Conservation (phyloP, 495 filamentous ascomycete species). For the Daldinia vernicosa region DNA sequence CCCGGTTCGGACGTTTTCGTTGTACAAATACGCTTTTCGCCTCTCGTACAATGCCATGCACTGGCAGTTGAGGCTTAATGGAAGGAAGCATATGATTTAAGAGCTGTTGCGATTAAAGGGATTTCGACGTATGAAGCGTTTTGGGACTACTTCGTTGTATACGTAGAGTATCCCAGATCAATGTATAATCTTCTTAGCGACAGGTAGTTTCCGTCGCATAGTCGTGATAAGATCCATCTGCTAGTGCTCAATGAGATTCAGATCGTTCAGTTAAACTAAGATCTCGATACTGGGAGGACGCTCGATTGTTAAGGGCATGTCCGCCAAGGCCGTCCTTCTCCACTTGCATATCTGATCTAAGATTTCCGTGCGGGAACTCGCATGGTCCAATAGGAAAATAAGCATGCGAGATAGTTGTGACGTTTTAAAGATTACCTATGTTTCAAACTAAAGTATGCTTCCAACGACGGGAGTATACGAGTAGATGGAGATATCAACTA, state of each 20-base stretch:
- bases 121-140: slow-evolving; percentile 14
- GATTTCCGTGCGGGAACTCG: background rate
- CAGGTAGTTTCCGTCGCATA: background rate
- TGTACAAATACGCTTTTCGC: slow-evolving; percentile 34
- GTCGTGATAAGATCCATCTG: slow-evolving; percentile 4
- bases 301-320: background rate
- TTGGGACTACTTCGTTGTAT: slow-evolving; percentile 18
- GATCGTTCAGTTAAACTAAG: background rate
- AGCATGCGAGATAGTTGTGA: background rate
- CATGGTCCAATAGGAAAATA: background rate
- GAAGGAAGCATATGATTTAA: slow-evolving; percentile 23
- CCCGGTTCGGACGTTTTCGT: slow-evolving; percentile 9
- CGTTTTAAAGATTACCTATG: background rate
- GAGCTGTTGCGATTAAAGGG: slow-evolving; percentile 6
- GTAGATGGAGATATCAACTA: background rate
- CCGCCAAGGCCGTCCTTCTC: background rate
- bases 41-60: slow-evolving; percentile 22
- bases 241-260: background rate
- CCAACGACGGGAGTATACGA: background rate
- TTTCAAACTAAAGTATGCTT: background rate
- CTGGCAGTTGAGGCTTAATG: slow-evolving; percentile 30
- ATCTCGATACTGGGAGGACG: background rate
- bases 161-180: slow-evolving; percentile 26
- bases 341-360: slow-evolving; percentile 1
- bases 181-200: slow-evolving; percentile 36